phyloP scores from a whole-genome alignment of 257 asterid genomes.

The Solanum okadae region DNA sequence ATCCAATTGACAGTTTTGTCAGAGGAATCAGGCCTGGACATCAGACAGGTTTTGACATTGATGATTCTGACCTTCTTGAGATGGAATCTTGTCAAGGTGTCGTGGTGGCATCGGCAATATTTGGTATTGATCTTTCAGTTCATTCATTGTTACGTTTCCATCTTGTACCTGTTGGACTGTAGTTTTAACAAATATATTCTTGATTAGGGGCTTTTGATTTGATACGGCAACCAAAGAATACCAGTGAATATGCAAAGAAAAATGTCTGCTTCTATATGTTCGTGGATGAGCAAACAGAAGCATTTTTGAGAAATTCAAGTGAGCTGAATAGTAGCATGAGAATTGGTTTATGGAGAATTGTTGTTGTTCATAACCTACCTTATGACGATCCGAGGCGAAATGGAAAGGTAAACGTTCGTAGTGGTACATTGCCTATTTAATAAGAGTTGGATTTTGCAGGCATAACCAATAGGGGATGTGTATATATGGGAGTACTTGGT shows the following conservation, averaged over 20 bases:
- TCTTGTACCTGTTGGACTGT: not conserved
- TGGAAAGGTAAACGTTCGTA: slow-evolving; percentile 59
- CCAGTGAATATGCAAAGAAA: slow-evolving; percentile 55
- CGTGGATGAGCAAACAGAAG: slow-evolving; percentile 70
- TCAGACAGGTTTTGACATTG: slow-evolving; percentile 75
- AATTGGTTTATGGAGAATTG: slow-evolving; percentile 81
- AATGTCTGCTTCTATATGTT: slow-evolving; percentile 84
- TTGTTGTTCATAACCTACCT: slow-evolving; percentile 75
- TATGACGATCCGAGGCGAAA: slow-evolving; percentile 85
- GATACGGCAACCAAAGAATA: slow-evolving; percentile 73
- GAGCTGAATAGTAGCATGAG: slow-evolving; percentile 55
- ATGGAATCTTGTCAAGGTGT: slow-evolving; percentile 81
- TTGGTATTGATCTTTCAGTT: slow-evolving; percentile 43
- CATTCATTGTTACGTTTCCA: not conserved
- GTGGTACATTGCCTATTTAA: not conserved
- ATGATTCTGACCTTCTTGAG: slow-evolving; percentile 67
- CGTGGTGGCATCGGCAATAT: slow-evolving; percentile 92
- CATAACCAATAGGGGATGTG: not conserved
- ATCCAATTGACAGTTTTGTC: slow-evolving; percentile 45
- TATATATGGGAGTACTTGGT: not conserved
- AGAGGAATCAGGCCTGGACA: slow-evolving; percentile 76
- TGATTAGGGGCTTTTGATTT: slow-evolving; percentile 83
- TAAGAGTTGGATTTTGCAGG: not conserved
- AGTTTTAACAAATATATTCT: slow-evolving; percentile 14
- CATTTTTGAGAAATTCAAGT: slow-evolving; percentile 45